A percentile compares a stretch with the other conserved stretches of the same genome.
Conservation (phyloP, 2,329 filamentous ascomycete species). For the Helotiales sp. region DNA sequence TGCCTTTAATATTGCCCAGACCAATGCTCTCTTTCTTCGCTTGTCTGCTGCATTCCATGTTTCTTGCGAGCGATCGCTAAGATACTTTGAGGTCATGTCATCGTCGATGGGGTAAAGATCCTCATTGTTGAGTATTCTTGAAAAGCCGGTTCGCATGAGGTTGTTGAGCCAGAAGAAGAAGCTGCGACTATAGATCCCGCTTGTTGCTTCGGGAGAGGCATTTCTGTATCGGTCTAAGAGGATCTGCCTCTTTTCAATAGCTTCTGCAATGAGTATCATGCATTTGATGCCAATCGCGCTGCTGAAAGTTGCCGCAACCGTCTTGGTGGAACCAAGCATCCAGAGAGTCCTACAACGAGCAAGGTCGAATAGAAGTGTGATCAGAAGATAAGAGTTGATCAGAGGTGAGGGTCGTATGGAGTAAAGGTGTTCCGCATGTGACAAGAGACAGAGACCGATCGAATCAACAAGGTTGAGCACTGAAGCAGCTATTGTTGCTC, state of each 20-base stretch:
- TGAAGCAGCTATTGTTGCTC: slow-evolving; percentile 21
- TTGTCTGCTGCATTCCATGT: slow-evolving; percentile 19
- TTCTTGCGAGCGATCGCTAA: slow-evolving; percentile 14
- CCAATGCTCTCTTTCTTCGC: slow-evolving; percentile 10
- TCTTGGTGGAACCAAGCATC: slow-evolving; percentile 27
- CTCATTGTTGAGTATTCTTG: slow-evolving; percentile 36
- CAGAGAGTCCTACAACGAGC: slow-evolving; percentile 26
- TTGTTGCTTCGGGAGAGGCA: slow-evolving; percentile 40
- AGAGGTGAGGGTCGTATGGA: slow-evolving; percentile 28
- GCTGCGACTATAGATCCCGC: slow-evolving; percentile 40
- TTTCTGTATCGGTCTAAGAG: slow-evolving; percentile 33
- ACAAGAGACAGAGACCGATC: slow-evolving; percentile 23
- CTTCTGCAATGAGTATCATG: slow-evolving; percentile 37
- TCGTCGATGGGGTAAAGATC: slow-evolving; percentile 40
- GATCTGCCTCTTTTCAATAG: slow-evolving; percentile 39
- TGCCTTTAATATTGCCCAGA: slow-evolving; percentile 27
- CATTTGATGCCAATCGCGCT: slow-evolving; percentile 39
- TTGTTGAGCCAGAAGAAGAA: slow-evolving; percentile 43
- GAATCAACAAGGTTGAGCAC: slow-evolving; percentile 21
- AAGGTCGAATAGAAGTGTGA: slow-evolving; percentile 30
- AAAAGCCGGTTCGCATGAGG: slow-evolving; percentile 39
- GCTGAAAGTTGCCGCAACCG: slow-evolving; percentile 39
- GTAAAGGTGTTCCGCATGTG: slow-evolving; percentile 27
- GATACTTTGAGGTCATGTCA: slow-evolving; percentile 18
- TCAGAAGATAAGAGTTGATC: slow-evolving; percentile 28